Conservation (phyloP, 2,329 filamentous ascomycete species). For the Dryadomyces quercivorus region DNA sequence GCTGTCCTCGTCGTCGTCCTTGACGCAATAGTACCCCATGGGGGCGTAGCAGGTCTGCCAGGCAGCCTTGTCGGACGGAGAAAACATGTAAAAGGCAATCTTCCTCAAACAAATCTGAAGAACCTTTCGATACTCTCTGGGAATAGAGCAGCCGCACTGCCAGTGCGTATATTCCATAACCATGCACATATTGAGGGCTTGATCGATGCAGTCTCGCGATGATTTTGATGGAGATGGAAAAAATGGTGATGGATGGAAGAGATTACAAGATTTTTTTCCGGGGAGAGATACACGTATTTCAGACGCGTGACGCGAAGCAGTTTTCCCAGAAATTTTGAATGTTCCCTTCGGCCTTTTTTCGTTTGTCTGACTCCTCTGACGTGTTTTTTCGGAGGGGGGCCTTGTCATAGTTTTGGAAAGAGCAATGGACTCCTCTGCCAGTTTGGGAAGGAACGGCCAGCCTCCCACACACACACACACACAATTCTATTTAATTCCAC, state of each 20-base stretch:
- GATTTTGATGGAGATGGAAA: background rate
- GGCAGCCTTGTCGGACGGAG: background rate
- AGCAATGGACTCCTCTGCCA: background rate
- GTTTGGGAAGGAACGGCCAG: background rate
- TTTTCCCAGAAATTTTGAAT: background rate
- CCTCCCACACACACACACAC: background rate
- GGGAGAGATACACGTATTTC: background rate
- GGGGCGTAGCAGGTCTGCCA: background rate
- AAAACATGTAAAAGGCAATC: background rate
- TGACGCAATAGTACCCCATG: no score
- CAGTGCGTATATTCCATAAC: constrained; percentile 3
- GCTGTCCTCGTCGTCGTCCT: background rate
- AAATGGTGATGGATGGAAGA: background rate
- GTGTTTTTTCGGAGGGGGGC: background rate
- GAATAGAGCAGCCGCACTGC: constrained; percentile 7
- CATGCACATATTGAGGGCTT: constrained; percentile 3
- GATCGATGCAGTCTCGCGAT: background rate
- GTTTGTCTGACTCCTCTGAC: background rate
- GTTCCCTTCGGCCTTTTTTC: background rate
- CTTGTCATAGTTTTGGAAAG: background rate
- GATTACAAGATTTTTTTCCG: background rate
- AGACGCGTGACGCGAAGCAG: background rate
- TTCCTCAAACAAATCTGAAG: constrained; percentile 1
- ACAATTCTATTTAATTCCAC: background rate
- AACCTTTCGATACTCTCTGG: background rate